Percentiles rank a stretch among this genome's conserved stretches.
These are phyloP conservation scores for Omphalotus guepiniiformis DNA, from an alignment of 768 basidiomycete species.

Conservation along the genomic window DNA sequence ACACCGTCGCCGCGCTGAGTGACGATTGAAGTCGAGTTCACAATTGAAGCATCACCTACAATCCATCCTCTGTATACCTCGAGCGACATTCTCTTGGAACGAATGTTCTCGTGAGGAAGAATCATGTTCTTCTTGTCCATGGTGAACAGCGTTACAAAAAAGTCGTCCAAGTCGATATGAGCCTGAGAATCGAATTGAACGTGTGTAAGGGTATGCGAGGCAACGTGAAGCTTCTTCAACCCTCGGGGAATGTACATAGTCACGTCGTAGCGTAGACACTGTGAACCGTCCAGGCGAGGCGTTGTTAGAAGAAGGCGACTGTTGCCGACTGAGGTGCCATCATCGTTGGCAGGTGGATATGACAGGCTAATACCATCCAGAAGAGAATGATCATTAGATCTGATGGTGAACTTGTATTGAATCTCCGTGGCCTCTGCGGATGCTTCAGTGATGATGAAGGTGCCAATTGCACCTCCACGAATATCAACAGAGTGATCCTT, in stretches of 20 bases:
- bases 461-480: conserved; percentile 45
- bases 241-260: conserved; percentile 45
- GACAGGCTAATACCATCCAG: conserved; percentile 34
- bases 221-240: conserved; percentile 45
- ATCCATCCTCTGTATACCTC: conserved; percentile 55
- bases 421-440: conserved; percentile 35
- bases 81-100: conserved; percentile 34
- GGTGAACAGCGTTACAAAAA: conserved; percentile 41
- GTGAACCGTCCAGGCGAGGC: conserved; percentile 21
- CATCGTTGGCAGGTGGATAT: conserved; percentile 30
- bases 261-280: conserved; percentile 55
- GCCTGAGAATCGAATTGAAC: conserved; percentile 45
- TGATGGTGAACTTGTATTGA: conserved; percentile 46
- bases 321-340: conserved; percentile 23
- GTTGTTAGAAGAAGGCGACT: conserved; percentile 38
- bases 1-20: conserved; percentile 51
- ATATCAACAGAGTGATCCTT: conserved; percentile 45
- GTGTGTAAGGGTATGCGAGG: conserved; percentile 40
- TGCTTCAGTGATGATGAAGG: conserved; percentile 44
- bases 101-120: conserved; percentile 37
- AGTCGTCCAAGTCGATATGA: conserved; percentile 35
- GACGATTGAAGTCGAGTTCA: conserved; percentile 33
- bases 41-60: conserved; percentile 52
- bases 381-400: conserved; percentile 35
- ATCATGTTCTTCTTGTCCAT: conserved; percentile 40